These are phyloP conservation scores for Buddleja alternifolia DNA, from an alignment of 257 asterid species.

Conservation along the genomic window DNA sequence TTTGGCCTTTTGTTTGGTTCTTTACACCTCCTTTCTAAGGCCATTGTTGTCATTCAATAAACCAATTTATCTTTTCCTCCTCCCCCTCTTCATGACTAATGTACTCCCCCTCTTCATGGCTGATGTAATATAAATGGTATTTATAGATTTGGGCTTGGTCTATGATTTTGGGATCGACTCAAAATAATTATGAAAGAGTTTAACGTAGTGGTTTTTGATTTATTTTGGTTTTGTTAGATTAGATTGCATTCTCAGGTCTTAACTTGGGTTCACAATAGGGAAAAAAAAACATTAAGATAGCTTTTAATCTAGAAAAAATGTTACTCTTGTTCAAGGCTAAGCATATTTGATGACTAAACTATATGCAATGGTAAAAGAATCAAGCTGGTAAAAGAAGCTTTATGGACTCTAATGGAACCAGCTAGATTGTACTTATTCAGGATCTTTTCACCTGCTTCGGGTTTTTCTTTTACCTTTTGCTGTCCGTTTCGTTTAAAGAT, in stretches of 20 bases:
- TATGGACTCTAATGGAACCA: background rate
- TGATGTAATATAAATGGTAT: no score
- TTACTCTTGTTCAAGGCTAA: slow-evolving; percentile 10
- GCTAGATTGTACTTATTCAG: background rate
- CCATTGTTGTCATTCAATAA: slow-evolving; percentile 35
- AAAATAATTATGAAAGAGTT: slow-evolving; percentile 16
- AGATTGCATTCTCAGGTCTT: background rate
- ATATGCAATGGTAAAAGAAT: slow-evolving; percentile 10
- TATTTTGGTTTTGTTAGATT: background rate
- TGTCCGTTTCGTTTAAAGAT: background rate
- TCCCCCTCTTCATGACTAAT: background rate
- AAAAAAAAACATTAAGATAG: slow-evolving; percentile 11
- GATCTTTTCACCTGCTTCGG: background rate
- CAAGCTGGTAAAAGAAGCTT: background rate
- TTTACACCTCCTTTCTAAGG: slow-evolving; percentile 36
- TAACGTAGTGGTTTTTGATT: background rate
- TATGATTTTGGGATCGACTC: no score
- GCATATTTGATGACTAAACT: slow-evolving; percentile 1
- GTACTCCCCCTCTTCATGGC: no score
- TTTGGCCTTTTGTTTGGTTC: slow-evolving; percentile 39
- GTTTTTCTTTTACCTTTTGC: background rate
- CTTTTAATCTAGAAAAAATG: background rate
- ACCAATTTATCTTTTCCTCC: slow-evolving; percentile 9
- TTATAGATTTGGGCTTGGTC: no score
- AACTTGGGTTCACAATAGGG: slow-evolving; percentile 17